Base-by-base conservation (phyloP, 768 basidiomycete genomes). In the Hygrophorus pudorinus region DNA sequence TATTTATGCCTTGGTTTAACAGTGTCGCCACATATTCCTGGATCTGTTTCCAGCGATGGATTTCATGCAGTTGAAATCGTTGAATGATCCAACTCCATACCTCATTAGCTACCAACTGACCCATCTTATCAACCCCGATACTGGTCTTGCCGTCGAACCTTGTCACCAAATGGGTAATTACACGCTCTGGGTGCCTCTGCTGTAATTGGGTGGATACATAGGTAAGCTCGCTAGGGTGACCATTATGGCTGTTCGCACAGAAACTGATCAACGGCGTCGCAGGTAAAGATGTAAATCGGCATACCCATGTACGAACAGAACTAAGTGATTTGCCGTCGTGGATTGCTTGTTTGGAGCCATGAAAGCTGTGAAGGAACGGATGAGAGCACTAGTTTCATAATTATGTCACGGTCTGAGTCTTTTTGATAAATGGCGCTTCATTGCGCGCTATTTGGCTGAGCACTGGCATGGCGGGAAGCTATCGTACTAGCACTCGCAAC, bases 201-300 rank as follows among this genome's bases (percentile, higher is more conserved):
- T 34, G 11, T 12, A 43, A 24, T 21, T 43, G 31, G 9, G 42
- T 21, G 16, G 30, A 14, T 17, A 43, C 21, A 16, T 33, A 43
- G 30, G 30, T 34, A 10, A 43, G 42, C 12, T 43, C 42, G 6
- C 33, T 18, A n/a, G 42, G 42, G 17, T 43, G 42, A 8, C 42
- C 42, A 18, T 35, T 18, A 34, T 31, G 42, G 7, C 42, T 43
- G 24, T 24, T 24, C 24, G 24, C 24, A 24, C 24, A 24, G 24
- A 24, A 24, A 24, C 4, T 7, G 24, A 7, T 24, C 24, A 24
- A 24, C 24, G 3, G 7, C 7, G 24, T 24, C 24, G 7, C 3
- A 24, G 24, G 24, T 24, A 24, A 24, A 24, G 24, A 24, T 7
- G 24, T 24, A 7, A 24, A 24, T 7, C 7, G 7, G 3, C 4